A percentile compares a stretch with the other conserved stretches of the same genome.
Evolutionary conservation across 1,284 basidiomycete genomes (phyloP).

Genomic region (Ustilago vetiveriae): DNA sequence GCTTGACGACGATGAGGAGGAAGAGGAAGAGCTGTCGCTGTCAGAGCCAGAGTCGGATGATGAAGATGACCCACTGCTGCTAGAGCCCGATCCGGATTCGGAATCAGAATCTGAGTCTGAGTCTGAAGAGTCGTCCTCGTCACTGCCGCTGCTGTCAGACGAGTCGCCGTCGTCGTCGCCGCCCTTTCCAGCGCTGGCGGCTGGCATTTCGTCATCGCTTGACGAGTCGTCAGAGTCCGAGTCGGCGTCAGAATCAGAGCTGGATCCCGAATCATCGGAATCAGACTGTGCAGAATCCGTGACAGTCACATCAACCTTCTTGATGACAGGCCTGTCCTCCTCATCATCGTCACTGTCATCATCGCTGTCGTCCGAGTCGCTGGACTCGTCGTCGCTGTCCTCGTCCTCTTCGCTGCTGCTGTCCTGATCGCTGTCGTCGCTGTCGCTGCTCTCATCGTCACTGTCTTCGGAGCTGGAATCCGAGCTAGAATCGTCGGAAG

Average conservation of each 20-base stretch:
- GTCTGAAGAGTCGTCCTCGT: conserved; percentile 3
- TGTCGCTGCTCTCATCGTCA: conserved; percentile 9
- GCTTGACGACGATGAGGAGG: conserved; percentile 4
- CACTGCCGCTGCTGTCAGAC: conserved; percentile 11
- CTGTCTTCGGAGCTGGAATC: conserved; percentile 24
- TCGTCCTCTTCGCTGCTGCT: conserved; percentile 25
- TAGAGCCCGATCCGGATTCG: conserved; percentile 6
- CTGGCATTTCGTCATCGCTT: conserved; percentile 10
- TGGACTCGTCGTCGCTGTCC: conserved; percentile 17
- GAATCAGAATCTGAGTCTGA: conserved; percentile 15
- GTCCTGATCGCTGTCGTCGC: too few relatives aligned
- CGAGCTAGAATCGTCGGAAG: conserved; percentile 16
- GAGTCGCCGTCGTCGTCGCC: conserved; percentile 16
- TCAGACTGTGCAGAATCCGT: conserved; percentile 9
- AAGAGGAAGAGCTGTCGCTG: conserved; percentile 9
- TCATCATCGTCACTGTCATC: conserved; percentile 17
- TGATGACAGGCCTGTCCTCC: conserved; percentile 13
- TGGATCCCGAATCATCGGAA: conserved; percentile 17
- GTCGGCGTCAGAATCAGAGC: conserved; percentile 8
- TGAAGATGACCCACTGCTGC: conserved; percentile 15
- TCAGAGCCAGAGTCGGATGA: conserved; percentile 15
- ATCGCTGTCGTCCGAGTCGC: conserved; percentile 17
- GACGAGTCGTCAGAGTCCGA: conserved; percentile 21
- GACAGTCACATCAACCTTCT: conserved; percentile 15
- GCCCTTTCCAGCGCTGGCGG: not conserved